Base-by-base conservation (phyloP, 164 flowering plant species). In the Umbilicus rupestris region DNA sequence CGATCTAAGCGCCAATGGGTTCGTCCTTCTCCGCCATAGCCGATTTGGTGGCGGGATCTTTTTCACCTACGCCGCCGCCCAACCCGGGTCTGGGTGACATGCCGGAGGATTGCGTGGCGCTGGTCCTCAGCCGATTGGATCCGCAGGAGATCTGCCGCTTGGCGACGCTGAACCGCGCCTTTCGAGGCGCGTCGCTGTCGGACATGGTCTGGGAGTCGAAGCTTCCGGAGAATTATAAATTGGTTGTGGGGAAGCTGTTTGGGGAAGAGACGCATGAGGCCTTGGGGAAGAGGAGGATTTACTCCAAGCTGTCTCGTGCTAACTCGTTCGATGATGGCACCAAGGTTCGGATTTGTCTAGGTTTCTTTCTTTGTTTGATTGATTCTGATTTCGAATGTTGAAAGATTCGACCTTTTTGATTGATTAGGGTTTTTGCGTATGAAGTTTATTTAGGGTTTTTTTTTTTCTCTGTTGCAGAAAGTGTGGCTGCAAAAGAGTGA, bases 121-220 rank as follows among this genome's bases (percentile, higher is more conserved):
- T 72, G 71, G 78, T 85, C 22, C 64, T 85, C 39, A 59, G 60
- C 71, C 45, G 71, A 45, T 29, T 85, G 50, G 79, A 78, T 64
- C 85, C 89, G 14, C 76, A 69, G 19, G 79, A 85, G 73, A 83
- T 85, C 11, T 81, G 85, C 75, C 65, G 73, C 16, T 64, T 83
- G 12, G 87, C 87, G 22, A 60, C 80, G 1, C 11, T 83, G 20
- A 81, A 78, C 63, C 75, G 78, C 55, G 73, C 82, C 26, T 85
- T 83, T 47, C 78, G 78, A 2, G 77, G 68, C 1, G 87, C 87
- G 3, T 76, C 89, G 0, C 74, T 77, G 1, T 78, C 89, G 9
- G 85, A 85, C 69, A 76, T 79, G 44, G 73, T 85, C 4, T 85
- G 89, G 89, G 84, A 72, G 29, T 49, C 77, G 8, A 85, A 85